These are phyloP conservation scores for Alternaria viburni DNA, from an alignment of 2,329 filamentous ascomycete genomes.

Conservation along the genomic window DNA sequence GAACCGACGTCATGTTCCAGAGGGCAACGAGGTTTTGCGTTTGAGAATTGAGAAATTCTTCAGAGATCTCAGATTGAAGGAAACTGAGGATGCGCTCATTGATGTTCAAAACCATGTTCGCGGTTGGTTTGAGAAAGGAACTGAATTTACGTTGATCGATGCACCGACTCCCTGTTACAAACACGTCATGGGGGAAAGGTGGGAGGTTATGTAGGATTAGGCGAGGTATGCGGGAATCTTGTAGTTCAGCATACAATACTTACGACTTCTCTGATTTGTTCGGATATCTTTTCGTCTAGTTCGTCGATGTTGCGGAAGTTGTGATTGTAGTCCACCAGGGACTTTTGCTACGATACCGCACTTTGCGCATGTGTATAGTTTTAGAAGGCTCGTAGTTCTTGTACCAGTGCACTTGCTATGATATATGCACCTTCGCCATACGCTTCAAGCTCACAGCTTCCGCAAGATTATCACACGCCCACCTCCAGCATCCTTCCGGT, in stretches of 20 bases:
- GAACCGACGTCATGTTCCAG: background rate
- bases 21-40: background rate
- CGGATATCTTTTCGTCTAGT: no score
- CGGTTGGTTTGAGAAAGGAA: accelerated
- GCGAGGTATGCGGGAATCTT: no score
- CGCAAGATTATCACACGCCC: constrained; percentile 18
- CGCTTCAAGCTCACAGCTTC: background rate
- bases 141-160: background rate
- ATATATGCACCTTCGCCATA: background rate
- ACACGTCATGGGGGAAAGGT: accelerated
- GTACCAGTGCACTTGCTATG: background rate
- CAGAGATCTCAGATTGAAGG: accelerated
- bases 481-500: constrained; percentile 34
- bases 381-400: accelerated
- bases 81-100: background rate
- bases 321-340: background rate
- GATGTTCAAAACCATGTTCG: accelerated
- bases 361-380: background rate
- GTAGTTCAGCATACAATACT: no score
- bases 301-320: no score
- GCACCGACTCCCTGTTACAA: background rate
- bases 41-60: background rate
- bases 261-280: no score
- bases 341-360: background rate
- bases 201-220: background rate